Conservation (phyloP, 2,329 filamentous ascomycete species). For the Sporothrix humicola region DNA sequence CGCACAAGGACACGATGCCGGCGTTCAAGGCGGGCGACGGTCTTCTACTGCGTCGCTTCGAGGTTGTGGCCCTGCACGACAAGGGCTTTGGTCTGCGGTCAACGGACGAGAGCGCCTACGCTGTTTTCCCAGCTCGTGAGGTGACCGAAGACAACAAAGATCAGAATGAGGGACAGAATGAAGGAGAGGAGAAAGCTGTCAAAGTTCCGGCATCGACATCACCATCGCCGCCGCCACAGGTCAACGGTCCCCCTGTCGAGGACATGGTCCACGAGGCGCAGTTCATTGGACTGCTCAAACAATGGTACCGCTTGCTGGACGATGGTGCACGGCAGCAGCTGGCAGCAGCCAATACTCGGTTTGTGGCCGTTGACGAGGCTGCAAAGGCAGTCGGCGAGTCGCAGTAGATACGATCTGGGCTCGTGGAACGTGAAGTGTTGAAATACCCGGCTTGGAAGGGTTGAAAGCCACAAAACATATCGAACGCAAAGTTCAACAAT, state of each 20-base stretch:
- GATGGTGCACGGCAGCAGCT: constrained; percentile 54
- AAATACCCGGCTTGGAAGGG: constrained; percentile 12
- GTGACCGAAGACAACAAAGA: not conserved
- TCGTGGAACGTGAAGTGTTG: not conserved
- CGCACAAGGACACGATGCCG: constrained; percentile 63
- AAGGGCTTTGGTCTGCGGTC: constrained; percentile 62
- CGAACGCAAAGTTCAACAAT: not conserved
- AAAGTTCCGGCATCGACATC: not conserved
- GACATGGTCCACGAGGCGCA: constrained; percentile 56
- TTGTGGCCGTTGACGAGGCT: constrained; percentile 35
- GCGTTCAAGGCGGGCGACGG: constrained; percentile 62
- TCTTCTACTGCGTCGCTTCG: constrained; percentile 63
- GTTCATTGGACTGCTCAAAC: constrained; percentile 56
- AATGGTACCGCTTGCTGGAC: constrained; percentile 58
- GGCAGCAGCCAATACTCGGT: constrained; percentile 53
- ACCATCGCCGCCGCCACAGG: constrained; percentile 50
- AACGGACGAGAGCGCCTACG: constrained; percentile 65
- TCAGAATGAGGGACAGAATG: not conserved
- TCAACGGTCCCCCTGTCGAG: constrained; percentile 66
- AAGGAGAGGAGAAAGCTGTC: constrained; percentile 37
- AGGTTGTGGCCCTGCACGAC: constrained; percentile 58
- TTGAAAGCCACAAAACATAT: constrained; percentile 1
- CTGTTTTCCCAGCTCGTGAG: constrained; percentile 57
- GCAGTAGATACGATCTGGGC: not conserved
- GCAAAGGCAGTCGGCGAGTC: not conserved